A percentile compares a stretch with the other conserved stretches of the same genome.
phyloP scores from a whole-genome alignment of 148 eudicot species.

The Nepenthes mirabilis region DNA sequence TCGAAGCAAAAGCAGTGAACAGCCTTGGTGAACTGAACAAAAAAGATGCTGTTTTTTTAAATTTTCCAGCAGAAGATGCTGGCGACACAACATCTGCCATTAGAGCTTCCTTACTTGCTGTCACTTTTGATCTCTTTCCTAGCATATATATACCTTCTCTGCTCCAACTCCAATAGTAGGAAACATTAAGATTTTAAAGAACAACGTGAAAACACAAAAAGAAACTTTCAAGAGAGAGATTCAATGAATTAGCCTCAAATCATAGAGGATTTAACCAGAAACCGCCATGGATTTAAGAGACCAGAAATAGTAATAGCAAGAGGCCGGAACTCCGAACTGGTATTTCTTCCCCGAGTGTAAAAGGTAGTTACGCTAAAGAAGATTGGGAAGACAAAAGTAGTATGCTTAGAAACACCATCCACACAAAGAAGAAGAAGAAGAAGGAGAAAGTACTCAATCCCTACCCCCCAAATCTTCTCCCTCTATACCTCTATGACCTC shows the following conservation, averaged over 20 bases:
- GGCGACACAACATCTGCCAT: conserved; percentile 29
- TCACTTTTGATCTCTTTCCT: not conserved
- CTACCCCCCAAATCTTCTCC: conserved; percentile 5
- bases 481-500: conserved; percentile 12
- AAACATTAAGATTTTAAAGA: not conserved
- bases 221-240: not conserved
- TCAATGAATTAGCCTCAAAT: not conserved
- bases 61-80: not conserved
- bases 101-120: conserved; percentile 17
- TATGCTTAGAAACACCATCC: not conserved
- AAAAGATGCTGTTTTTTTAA: conserved; percentile 16
- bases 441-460: conserved; percentile 1
- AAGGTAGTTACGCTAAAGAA: not conserved
- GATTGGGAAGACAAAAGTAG: not conserved
- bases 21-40: conserved; percentile 14
- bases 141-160: not conserved
- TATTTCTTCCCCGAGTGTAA: too few relatives aligned
- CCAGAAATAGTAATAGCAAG: not conserved
- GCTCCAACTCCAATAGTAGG: not conserved
- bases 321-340: too few relatives aligned
- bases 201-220: not conserved
- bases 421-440: conserved; percentile 4
- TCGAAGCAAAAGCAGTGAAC: conserved; percentile 29
- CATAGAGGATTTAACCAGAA: not conserved
- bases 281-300: not conserved